These are phyloP conservation scores for Ceratocystis harringtonii DNA, from an alignment of 2,329 filamentous ascomycete genomes.

Conservation along the genomic window DNA sequence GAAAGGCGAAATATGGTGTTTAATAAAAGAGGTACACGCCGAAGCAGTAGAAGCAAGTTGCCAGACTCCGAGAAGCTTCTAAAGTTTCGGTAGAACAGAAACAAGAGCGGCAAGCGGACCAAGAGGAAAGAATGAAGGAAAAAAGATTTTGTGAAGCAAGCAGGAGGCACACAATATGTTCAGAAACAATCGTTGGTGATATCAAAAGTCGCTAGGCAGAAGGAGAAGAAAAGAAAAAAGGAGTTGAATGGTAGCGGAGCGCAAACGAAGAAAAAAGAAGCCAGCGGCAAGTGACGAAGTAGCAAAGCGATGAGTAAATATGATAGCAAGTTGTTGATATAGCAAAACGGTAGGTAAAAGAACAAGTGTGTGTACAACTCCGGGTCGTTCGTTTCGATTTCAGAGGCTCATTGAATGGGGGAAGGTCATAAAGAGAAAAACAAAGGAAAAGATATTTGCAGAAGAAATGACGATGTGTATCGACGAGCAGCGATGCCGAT, in stretches of 20 bases:
- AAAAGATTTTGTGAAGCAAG: constrained; percentile 17
- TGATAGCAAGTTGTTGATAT: not conserved
- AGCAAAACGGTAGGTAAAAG: constrained; percentile 5
- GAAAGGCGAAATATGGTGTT: not conserved
- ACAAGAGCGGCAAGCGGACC: constrained; percentile 12
- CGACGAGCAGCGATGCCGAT: constrained; percentile 7
- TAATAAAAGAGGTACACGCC: not conserved
- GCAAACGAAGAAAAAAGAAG: constrained; percentile 17
- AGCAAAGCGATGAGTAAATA: not conserved
- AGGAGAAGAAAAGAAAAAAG: constrained; percentile 2
- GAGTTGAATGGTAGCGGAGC: constrained; percentile 17
- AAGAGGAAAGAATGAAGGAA: constrained; percentile 21
- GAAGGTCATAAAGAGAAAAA: constrained; percentile 15
- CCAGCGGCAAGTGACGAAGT: not conserved
- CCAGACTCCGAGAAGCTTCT: constrained; percentile 4
- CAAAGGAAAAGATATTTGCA: constrained; percentile 24
- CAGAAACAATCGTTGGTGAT: constrained; percentile 17
- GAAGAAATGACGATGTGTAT: constrained; percentile 14
- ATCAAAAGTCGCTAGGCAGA: constrained; percentile 9
- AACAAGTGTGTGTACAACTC: constrained; percentile 21
- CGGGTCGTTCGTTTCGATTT: constrained; percentile 23
- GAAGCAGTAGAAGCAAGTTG: constrained; percentile 5
- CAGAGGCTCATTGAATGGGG: constrained; percentile 29
- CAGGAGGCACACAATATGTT: constrained; percentile 18
- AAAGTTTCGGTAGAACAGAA: constrained; percentile 1